These are phyloP conservation scores for Daldinia sp. DNA, from an alignment of 2,329 filamentous ascomycete species.

Conservation along the genomic window DNA sequence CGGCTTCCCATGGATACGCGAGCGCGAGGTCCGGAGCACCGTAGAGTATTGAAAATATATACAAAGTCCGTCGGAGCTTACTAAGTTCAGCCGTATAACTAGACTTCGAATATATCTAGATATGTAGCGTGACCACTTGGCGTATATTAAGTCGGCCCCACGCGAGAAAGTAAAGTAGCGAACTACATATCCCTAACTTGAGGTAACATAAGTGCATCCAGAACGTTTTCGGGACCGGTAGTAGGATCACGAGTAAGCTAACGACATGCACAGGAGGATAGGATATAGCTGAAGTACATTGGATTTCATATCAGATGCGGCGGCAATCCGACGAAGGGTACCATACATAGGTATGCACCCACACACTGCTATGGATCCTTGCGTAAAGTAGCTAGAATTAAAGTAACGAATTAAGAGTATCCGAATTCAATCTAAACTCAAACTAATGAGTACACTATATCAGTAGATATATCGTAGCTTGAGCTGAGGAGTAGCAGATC, in stretches of 20 bases:
- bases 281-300: conserved; percentile 1
- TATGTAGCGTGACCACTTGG: not conserved
- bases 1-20: conserved; percentile 26
- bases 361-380: not conserved
- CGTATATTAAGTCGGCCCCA: not conserved
- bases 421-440: not conserved
- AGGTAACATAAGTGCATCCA: not conserved
- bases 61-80: not conserved
- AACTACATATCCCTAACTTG: not conserved
- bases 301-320: not conserved
- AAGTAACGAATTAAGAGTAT: not conserved
- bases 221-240: not conserved
- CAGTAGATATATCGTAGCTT: not conserved
- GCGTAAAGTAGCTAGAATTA: not conserved
- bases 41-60: conserved; percentile 2
- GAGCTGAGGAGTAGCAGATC: not conserved
- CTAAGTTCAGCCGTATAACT: not conserved
- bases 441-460: not conserved
- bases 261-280: not conserved
- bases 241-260: not conserved
- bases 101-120: not conserved
- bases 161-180: not conserved
- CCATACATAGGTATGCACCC: not conserved
- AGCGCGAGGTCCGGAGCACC: conserved; percentile 38
- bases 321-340: not conserved